A percentile compares a stretch with the other conserved stretches of the same genome.
Evolutionary conservation across 352 stramenopile genomes (phyloP).

Genomic region (Phytopythium kandeliae): DNA sequence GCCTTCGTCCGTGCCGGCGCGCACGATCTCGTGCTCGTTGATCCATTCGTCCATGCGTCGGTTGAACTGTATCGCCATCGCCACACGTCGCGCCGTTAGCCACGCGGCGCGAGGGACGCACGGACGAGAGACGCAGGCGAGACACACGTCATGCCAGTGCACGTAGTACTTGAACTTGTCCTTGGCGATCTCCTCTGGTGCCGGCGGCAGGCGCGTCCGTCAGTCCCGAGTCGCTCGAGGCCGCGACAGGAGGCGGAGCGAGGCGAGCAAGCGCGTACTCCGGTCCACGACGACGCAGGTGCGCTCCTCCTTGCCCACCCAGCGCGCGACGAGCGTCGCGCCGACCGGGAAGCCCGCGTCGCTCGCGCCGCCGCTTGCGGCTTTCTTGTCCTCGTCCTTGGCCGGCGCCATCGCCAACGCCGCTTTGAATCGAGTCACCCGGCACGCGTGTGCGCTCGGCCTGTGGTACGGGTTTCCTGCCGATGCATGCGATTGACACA

Average conservation of each 20-base stretch:
- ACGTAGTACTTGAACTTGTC: constrained; percentile 82
- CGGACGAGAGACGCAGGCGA: too few relatives aligned
- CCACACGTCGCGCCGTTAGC: neutral
- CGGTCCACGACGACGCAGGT: constrained; percentile 78
- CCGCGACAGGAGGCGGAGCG: neutral
- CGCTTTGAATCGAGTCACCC: too few relatives aligned
- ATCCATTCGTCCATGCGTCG: constrained; percentile 89
- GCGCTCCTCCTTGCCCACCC: constrained; percentile 77
- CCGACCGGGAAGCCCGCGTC: constrained; percentile 44
- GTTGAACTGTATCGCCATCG: constrained; percentile 56
- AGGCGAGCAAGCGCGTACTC: constrained; percentile 51
- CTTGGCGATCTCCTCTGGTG: constrained; percentile 38
- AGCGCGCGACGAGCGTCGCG: constrained; percentile 54
- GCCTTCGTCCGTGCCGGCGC: constrained; percentile 61
- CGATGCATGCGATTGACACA: too few relatives aligned
- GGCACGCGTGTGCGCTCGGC: too few relatives aligned
- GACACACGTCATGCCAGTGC: constrained; percentile 72
- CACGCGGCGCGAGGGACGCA: too few relatives aligned
- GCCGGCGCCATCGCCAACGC: too few relatives aligned
- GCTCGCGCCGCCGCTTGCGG: constrained; percentile 13
- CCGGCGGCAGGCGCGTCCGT: neutral
- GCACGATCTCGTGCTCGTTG: constrained; percentile 74
- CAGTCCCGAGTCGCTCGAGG: neutral
- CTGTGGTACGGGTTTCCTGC: too few relatives aligned
- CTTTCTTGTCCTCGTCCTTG: constrained; percentile 7